Evolutionary conservation across 352 stramenopile genomes (phyloP), one percentile per base, ranked within the genome.

Genomic region (Salisapilia sapeloensis): DNA sequence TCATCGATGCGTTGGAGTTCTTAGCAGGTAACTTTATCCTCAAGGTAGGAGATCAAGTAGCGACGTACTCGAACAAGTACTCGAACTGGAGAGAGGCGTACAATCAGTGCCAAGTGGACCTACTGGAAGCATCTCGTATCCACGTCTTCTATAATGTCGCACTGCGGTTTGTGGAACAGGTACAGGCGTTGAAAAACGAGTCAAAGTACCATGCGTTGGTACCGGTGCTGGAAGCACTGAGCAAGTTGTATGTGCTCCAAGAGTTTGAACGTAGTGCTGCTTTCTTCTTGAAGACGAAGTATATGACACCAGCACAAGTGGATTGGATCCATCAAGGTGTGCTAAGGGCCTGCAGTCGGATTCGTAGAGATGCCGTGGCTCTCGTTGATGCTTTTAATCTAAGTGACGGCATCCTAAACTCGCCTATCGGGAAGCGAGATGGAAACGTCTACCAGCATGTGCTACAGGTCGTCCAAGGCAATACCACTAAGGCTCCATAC

Each of bases 111-210:
- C 66, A 87, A 24, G 67, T 84, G 10, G 66, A 87, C 8, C 50
- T 82, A 7, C 49, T 89, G 16, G 70, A 84, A 35, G 48, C 61
- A 2, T 64, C 67, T 11, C 64, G 67, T 16, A 62, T 81, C 0
- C 67, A 84, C 33, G 67, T 81, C 16, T 85, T 84, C 48, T 77
- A 76, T 42, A 76, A 69, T 15, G 70, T 78, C 8, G 63, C 77
- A 4, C 40, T 41, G 15, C 52, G 64, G 19, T 78, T 81, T 38
- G 41, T 82, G 13, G 24, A 71, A 20, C 46, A 76, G 14, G 44
- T 80, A 9, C 41, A 70, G 37, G 41, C 72, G 45, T 33, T 70
- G 24, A 51, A 60, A 36, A 43, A 26, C n/a, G 24, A 49, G 6
- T 6, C 35, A 10, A 35, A 44, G 26, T 18, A 39, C 11, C 23